These are phyloP conservation scores for Jackrogersella minutella DNA, from an alignment of 495 filamentous ascomycete species.

Conservation along the genomic window DNA sequence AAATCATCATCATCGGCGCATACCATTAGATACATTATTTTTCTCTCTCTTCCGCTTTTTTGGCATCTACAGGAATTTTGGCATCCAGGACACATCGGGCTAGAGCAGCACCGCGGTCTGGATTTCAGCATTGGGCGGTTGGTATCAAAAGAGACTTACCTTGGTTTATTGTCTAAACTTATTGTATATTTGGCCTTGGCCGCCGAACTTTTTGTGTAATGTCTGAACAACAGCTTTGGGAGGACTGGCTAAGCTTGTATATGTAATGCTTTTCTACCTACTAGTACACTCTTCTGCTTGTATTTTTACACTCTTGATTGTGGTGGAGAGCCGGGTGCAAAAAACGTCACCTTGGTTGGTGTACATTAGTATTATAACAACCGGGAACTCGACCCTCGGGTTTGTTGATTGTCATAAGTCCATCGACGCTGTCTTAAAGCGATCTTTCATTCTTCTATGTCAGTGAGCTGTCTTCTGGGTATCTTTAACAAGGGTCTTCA, in stretches of 20 bases:
- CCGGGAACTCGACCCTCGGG: not conserved
- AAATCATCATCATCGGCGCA: constrained; percentile 18
- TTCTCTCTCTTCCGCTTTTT: constrained; percentile 15
- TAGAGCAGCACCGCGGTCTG: constrained; percentile 24
- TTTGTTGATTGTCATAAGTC: constrained; percentile 21
- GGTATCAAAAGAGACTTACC: constrained; percentile 21
- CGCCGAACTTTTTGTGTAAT: constrained; percentile 25
- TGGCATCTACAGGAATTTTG: constrained; percentile 42
- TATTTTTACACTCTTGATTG: constrained; percentile 26
- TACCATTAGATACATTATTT: constrained; percentile 18
- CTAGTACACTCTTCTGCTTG: constrained; percentile 29
- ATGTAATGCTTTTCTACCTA: constrained; percentile 30
- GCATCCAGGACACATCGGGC: constrained; percentile 23
- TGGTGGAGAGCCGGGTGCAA: constrained; percentile 9
- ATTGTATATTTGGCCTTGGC: constrained; percentile 29
- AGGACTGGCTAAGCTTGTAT: constrained; percentile 17
- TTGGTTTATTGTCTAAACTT: constrained; percentile 17
- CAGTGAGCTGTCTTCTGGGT: not conserved
- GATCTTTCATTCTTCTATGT: not conserved
- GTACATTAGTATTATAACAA: constrained; percentile 25
- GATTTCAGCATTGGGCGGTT: constrained; percentile 35
- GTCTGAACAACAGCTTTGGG: constrained; percentile 10
- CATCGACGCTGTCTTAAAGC: not conserved
- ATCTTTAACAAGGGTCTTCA: not conserved
- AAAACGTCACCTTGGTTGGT: not conserved